Conservation (phyloP, 2,329 filamentous ascomycete genomes). For the Cladosporium sp. region DNA sequence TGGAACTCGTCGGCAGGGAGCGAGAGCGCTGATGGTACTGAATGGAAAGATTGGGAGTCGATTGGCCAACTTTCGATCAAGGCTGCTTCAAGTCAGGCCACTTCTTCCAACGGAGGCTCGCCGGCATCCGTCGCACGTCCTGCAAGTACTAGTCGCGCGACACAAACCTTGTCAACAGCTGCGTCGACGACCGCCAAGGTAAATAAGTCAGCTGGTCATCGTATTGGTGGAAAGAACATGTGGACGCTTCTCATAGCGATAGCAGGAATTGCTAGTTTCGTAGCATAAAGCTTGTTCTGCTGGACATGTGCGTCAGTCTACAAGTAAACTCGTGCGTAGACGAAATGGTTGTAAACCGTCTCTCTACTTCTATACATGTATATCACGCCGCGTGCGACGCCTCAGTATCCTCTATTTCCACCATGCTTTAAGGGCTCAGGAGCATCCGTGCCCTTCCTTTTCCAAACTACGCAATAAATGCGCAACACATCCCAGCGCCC, state of each 20-base stretch:
- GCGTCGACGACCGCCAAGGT: neutral
- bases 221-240: neutral
- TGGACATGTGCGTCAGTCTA: neutral
- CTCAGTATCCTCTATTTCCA: neutral
- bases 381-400: neutral
- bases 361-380: slow-evolving; percentile 2
- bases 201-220: neutral
- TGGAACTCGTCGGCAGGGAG: neutral
- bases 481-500: slow-evolving; percentile 1
- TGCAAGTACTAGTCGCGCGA: neutral
- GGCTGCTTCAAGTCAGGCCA: neutral
- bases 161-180: neutral
- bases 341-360: neutral
- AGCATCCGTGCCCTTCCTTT: neutral
- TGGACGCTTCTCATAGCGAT: neutral
- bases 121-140: neutral
- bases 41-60: neutral
- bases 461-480: neutral
- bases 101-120: neutral
- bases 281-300: neutral
- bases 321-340: neutral
- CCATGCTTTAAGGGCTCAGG: neutral
- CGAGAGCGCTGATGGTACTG: neutral
- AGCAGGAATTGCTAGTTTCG: neutral
- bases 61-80: neutral